Evolutionary conservation across 2,329 filamentous ascomycete genomes (phyloP).

Genomic region (Penicillium aurantiogriseum): DNA sequence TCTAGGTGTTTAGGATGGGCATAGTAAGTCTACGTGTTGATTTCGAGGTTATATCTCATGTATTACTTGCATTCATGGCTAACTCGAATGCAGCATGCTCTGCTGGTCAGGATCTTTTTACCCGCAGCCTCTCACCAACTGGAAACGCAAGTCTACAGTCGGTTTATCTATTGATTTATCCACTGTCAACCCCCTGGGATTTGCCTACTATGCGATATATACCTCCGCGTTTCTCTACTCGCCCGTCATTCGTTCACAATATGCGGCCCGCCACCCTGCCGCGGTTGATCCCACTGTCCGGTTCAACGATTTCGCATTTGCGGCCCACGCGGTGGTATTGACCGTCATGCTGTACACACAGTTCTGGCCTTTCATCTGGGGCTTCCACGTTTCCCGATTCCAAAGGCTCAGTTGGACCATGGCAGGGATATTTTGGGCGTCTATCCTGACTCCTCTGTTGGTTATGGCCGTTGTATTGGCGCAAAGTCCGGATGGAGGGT

Average conservation of each 20-base stretch:
- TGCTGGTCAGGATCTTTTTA: conserved; percentile 91
- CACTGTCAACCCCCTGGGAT: conserved; percentile 64
- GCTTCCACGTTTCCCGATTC: conserved; percentile 61
- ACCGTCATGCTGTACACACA: conserved; percentile 74
- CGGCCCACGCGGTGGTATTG: conserved; percentile 73
- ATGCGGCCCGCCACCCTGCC: conserved; percentile 72
- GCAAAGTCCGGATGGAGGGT: conserved; percentile 43
- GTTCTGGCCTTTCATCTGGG: conserved; percentile 71
- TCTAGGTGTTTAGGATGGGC: conserved; percentile 69
- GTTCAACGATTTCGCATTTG: conserved; percentile 88
- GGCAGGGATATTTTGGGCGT: conserved; percentile 67
- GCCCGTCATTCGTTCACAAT: conserved; percentile 72
- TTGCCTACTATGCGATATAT: conserved; percentile 69
- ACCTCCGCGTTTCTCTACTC: conserved; percentile 77
- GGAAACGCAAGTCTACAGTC: conserved; percentile 69
- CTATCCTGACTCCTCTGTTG: conserved; percentile 49
- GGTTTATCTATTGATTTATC: conserved; percentile 90
- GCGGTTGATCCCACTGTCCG: conserved; percentile 78
- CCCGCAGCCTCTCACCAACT: conserved; percentile 82
- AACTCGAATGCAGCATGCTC: conserved; percentile 47
- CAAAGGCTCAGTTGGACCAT: conserved; percentile 61
- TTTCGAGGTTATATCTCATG: neutral
- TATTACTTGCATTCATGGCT: neutral
- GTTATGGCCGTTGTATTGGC: conserved; percentile 44
- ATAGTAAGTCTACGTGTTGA: conserved; percentile 50